Conservation (phyloP, 2,329 filamentous ascomycete species). For the Arthrobotrys conoides region DNA sequence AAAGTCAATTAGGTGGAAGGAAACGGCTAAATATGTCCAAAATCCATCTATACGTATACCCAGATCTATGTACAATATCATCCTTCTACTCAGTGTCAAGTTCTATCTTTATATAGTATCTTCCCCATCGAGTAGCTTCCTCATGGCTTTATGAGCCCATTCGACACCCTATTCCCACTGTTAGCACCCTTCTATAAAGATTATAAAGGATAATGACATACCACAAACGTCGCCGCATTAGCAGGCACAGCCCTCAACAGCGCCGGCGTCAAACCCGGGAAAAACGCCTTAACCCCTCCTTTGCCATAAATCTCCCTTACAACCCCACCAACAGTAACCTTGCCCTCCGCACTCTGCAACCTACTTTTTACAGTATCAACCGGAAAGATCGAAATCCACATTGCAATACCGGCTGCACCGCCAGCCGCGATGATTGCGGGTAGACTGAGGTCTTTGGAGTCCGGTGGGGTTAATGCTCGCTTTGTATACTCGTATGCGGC, state of each 20-base stretch:
- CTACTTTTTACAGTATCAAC: constrained; percentile 96
- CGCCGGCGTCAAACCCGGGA: constrained; percentile 94
- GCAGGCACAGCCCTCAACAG: constrained; percentile 93
- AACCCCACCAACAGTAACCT: constrained; percentile 83
- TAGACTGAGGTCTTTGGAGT: constrained; percentile 84
- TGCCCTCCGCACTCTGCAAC: constrained; percentile 90
- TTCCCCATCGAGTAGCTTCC: constrained; percentile 74
- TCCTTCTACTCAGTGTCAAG: too few species aligned
- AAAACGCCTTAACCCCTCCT: constrained; percentile 92
- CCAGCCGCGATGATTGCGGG: constrained; percentile 87
- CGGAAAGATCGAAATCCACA: constrained; percentile 99
- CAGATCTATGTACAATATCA: constrained; percentile 49
- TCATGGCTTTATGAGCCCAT: constrained; percentile 85
- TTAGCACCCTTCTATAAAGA: constrained; percentile 6
- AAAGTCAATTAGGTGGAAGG: constrained; percentile 14
- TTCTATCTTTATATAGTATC: constrained; percentile 30
- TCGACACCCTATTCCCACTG: constrained; percentile 76
- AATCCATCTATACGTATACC: constrained; percentile 52
- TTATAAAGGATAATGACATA: constrained; percentile 20
- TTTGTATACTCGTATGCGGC: constrained; percentile 98
- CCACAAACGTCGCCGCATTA: constrained; percentile 90
- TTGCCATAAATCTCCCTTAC: constrained; percentile 84
- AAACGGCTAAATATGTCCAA: constrained; percentile 19
- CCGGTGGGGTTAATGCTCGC: constrained; percentile 84
- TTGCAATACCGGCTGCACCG: constrained; percentile 91